Evolutionary conservation across 2,329 filamentous ascomycete genomes (phyloP), one percentile per base, ranked within the genome.

Genomic region (Pseudogymnoascus sp.): DNA sequence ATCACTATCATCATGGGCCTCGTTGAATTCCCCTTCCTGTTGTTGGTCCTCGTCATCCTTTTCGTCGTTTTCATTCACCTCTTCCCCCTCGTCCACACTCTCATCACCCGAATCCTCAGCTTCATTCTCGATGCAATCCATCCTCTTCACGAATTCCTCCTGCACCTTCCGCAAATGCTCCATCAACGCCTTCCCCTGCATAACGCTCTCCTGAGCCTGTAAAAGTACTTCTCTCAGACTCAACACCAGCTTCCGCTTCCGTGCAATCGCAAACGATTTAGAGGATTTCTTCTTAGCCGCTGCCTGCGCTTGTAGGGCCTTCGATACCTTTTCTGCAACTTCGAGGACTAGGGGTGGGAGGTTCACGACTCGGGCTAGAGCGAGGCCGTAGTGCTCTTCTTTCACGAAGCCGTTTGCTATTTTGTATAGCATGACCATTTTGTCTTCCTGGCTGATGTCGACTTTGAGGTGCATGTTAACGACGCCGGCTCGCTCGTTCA

Each of bases 351-450:
- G 75, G 0, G 80, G 73, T 0, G 93, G 91, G 5, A 96, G 81
- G 0, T 89, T 86, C 23, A 95, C 80, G 0, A 91, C 83, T 34
- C 85, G 84, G 0, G 93, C 92, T 3, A 97, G 81, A 0, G 86
- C 81, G n/a, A 97, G 82, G 0, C 95, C 95, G 70, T 99, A 99
- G 68, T 91, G 86, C 54, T 85, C 79, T 63, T 91, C 86, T 63
- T 84, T 77, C 0, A 90, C 83, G 0, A 83, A 84, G 0, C 95
- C 93, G 12, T 88, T 82, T 0, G 84, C 80, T 39, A 97, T 83
- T 67, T 87, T 93, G 76, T 97, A 97, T 0, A 95, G 79, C 92
- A 97, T 97, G 0, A 83, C 90, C 77, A 96, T 89, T 37, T 83
- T 85, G 2, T 81, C 77, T 2, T 82, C 76, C 1, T 71, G 71